Evolutionary conservation across 2,329 filamentous ascomycete species (phyloP).

Genomic region (Cercospora nicotianae): DNA sequence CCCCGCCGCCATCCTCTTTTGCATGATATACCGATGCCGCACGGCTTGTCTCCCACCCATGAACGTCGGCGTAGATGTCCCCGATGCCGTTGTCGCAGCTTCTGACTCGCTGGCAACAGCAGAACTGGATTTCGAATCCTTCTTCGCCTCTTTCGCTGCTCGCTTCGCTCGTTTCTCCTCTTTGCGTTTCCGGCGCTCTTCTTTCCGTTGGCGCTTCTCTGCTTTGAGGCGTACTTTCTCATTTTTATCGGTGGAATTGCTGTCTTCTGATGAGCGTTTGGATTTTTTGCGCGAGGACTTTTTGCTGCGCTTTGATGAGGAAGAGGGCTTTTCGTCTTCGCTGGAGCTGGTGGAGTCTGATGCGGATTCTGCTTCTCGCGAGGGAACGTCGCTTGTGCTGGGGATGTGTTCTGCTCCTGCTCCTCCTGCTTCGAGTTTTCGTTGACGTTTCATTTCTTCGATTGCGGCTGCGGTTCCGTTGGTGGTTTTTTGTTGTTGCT

Average conservation of each 20-base stretch:
- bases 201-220: constrained; percentile 49
- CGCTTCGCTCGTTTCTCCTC: constrained; percentile 52
- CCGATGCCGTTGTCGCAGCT: constrained; percentile 12
- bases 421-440: constrained; percentile 12
- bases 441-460: constrained; percentile 32
- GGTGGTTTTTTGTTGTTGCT: constrained; percentile 24
- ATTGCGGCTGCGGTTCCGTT: constrained; percentile 10
- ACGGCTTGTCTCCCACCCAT: constrained; percentile 63
- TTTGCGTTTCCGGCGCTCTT: constrained; percentile 51
- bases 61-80: constrained; percentile 36
- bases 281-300: constrained; percentile 25
- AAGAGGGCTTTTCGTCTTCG: constrained; percentile 22
- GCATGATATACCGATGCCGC: constrained; percentile 78
- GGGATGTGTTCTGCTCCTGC: neutral
- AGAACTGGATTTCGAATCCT: constrained; percentile 28
- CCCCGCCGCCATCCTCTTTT: constrained; percentile 80
- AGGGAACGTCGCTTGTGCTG: neutral
- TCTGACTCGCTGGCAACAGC: constrained; percentile 25
- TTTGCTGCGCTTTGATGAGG: constrained; percentile 39
- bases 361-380: constrained; percentile 4
- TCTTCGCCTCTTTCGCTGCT: constrained; percentile 47
- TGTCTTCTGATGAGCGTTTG: constrained; percentile 15
- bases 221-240: constrained; percentile 43
- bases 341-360: constrained; percentile 9
- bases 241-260: neutral